phyloP scores from a whole-genome alignment of 163 green algal genomes.

The Picocystis sp. region DNA sequence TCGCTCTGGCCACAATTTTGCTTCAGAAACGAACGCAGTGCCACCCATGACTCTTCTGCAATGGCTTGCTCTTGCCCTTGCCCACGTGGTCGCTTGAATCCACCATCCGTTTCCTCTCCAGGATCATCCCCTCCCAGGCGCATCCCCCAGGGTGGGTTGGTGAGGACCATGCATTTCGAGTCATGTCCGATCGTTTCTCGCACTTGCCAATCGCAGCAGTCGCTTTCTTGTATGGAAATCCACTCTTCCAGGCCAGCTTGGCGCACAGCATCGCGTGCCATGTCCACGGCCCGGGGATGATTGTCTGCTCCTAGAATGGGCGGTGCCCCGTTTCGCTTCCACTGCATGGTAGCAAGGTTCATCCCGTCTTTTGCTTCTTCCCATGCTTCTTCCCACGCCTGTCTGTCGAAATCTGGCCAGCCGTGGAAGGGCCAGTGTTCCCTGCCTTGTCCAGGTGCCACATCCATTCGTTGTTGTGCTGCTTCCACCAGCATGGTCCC shows the following conservation, averaged over 20 bases:
- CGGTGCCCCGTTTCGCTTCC: background rate
- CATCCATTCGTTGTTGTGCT: constrained; percentile 51
- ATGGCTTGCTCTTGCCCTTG: too few relatives aligned
- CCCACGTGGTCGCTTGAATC: too few relatives aligned
- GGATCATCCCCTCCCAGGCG: constrained; percentile 27
- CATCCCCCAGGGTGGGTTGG: constrained; percentile 82
- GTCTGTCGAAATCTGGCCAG: constrained; percentile 35
- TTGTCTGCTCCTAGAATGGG: constrained; percentile 39
- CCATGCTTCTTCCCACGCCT: constrained; percentile 11
- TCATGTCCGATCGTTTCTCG: background rate
- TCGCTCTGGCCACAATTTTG: background rate
- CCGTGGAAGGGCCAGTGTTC: constrained; percentile 24
- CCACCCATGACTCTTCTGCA: too few relatives aligned
- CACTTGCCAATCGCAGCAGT: constrained; percentile 22
- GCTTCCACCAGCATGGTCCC: constrained; percentile 83
- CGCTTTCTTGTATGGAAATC: constrained; percentile 25
- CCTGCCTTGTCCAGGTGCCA: constrained; percentile 15
- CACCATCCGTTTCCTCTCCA: too few relatives aligned
- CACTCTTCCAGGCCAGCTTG: constrained; percentile 28
- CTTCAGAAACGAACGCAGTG: too few relatives aligned
- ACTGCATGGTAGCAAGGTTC: background rate
- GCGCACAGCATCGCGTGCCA: constrained; percentile 32
- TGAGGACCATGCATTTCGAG: constrained; percentile 35
- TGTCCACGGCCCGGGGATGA: constrained; percentile 41
- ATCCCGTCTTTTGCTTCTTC: background rate